Base-by-base conservation (phyloP, 352 stramenopile species). In the Globisporangium acanthophoron region DNA sequence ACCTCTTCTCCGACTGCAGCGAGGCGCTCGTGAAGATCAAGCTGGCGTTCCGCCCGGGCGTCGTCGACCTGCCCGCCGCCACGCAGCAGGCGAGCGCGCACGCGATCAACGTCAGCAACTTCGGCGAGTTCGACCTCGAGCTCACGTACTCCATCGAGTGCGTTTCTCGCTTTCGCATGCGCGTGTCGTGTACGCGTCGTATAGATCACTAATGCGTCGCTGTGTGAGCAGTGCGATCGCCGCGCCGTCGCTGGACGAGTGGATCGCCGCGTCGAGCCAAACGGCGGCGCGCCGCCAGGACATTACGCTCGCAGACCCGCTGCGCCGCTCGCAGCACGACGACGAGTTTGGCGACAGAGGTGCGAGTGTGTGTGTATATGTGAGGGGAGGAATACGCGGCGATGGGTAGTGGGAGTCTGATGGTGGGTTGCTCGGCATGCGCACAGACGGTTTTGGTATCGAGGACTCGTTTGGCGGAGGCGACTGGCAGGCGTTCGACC, bases 11-110 rank as follows among this genome's bases (percentile, higher is more conserved):
- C 50, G 97, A 99, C 81, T 99, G 96, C 80, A 98, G 94, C 57
- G 97, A 99, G 68, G 97, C 97, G 31, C 90, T 99, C 56, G 90
- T 98, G 31, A 99, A 99, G 80, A 98, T 99, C 60, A 98, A 99
- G 71, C 93, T 99, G 72, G 96, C 96, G 2, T 99, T 96, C 63
- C 85, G 87, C 9, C 86, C 87, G 0, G 85, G 85, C 5, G 74
- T 88, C 21, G 86, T 94, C 29, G 82, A 95, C 66, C 51, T 96
- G 48, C 87, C 87, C 0, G 68, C 73, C 9, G 74, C 68, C 49
- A 69, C 78, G 27, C 77, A 90, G 51, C 80, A 91, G 37, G 86
- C 78, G 7, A 88, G 76, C 43, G 54, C 76, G 3, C 75, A 89
- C 45, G 57, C 84, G 21, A 95, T 95, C 69, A 96, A 96, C 67